phyloP scores from a whole-genome alignment of 345 rosid species.

The Geranium brycei region DNA sequence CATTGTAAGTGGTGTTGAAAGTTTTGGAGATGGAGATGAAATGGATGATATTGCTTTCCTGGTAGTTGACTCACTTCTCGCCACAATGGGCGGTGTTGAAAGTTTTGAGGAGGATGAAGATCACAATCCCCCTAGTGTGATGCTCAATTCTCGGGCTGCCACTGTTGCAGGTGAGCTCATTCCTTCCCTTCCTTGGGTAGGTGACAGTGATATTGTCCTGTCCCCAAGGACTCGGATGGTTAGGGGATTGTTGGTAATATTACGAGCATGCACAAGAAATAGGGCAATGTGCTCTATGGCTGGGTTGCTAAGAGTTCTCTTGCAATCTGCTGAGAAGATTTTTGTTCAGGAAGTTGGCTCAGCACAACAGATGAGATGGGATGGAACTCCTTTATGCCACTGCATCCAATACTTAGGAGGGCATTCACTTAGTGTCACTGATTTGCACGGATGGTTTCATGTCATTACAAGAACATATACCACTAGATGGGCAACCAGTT shows the following conservation, averaged over 20 bases:
- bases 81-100: slow-evolving; percentile 99
- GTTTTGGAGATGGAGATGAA: slow-evolving; percentile 66
- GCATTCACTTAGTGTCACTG: slow-evolving; percentile 75
- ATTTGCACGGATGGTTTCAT: slow-evolving; percentile 70
- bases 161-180: slow-evolving; percentile 89
- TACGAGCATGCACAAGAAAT: slow-evolving; percentile 93
- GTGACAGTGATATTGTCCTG: slow-evolving; percentile 58
- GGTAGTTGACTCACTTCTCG: slow-evolving; percentile 93
- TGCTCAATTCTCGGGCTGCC: slow-evolving; percentile 96
- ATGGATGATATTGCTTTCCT: slow-evolving; percentile 62
- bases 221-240: slow-evolving; percentile 92
- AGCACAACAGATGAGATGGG: slow-evolving; percentile 42
- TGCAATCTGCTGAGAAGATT: slow-evolving; percentile 72
- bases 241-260: slow-evolving; percentile 80
- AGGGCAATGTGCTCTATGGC: slow-evolving; percentile 97
- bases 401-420: slow-evolving; percentile 87
- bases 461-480: slow-evolving; percentile 49
- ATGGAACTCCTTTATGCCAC: slow-evolving; percentile 57
- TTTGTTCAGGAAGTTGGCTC: slow-evolving; percentile 49
- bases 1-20: slow-evolving; percentile 69
- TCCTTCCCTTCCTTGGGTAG: slow-evolving; percentile 74
- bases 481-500: slow-evolving; percentile 55
- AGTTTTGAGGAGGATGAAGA: slow-evolving; percentile 97
- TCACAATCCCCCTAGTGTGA: slow-evolving; percentile 94
- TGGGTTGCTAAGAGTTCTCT: slow-evolving; percentile 74